phyloP scores from a whole-genome alignment of 2,329 filamentous ascomycete species.

The Penicillium polonicum region DNA sequence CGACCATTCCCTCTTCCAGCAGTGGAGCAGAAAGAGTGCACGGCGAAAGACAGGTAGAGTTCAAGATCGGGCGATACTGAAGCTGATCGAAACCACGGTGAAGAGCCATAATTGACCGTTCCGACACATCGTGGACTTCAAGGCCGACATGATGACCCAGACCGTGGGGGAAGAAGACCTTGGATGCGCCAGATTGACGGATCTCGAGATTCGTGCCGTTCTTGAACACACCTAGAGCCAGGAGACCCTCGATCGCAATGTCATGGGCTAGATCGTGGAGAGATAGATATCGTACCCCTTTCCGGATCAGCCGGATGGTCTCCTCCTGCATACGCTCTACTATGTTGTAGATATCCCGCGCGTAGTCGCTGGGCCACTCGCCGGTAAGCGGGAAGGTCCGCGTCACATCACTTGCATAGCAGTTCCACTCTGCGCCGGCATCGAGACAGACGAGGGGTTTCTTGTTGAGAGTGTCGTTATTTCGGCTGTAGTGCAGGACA shows the following conservation, averaged over 20 bases:
- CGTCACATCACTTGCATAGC: slow-evolving; percentile 74
- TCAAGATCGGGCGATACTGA: neutral
- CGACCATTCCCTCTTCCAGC: slow-evolving; percentile 55
- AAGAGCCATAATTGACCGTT: slow-evolving; percentile 34
- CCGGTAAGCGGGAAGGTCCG: slow-evolving; percentile 81
- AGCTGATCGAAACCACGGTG: neutral
- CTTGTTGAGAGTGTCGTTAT: slow-evolving; percentile 65
- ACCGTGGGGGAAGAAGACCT: slow-evolving; percentile 45
- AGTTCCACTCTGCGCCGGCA: slow-evolving; percentile 73
- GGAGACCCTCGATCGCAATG: slow-evolving; percentile 76
- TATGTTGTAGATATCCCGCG: slow-evolving; percentile 73
- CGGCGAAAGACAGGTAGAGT: slow-evolving; percentile 24
- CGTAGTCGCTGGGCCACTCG: slow-evolving; percentile 60
- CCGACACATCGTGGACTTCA: slow-evolving; percentile 47
- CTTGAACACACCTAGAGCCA: slow-evolving; percentile 71
- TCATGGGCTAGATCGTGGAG: slow-evolving; percentile 77
- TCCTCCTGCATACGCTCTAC: slow-evolving; percentile 85
- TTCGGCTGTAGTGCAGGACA: slow-evolving; percentile 83
- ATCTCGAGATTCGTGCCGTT: slow-evolving; percentile 57
- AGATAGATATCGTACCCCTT: slow-evolving; percentile 75
- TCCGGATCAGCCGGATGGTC: slow-evolving; percentile 70
- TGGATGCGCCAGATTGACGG: slow-evolving; percentile 37
- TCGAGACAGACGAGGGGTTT: slow-evolving; percentile 83
- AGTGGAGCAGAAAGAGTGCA: slow-evolving; percentile 36
- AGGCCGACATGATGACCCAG: slow-evolving; percentile 60